Evolutionary conservation across 2,329 filamentous ascomycete species (phyloP), one percentile per base, ranked within the genome.

Genomic region (Pseudofabraea citricarpa): DNA sequence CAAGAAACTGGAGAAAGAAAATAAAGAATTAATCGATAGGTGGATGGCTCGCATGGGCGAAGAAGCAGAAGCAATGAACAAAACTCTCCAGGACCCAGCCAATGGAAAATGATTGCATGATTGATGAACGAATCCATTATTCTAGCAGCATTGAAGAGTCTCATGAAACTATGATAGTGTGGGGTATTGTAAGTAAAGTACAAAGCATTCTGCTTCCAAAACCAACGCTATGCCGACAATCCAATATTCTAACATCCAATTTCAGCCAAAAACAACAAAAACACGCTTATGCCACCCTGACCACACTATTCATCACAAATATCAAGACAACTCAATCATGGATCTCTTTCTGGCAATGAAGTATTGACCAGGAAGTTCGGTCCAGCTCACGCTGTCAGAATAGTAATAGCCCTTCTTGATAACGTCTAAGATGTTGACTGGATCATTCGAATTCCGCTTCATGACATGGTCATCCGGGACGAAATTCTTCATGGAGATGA

Each of bases 401-500:
- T 75, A 85, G 61, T 87, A 93, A 45, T 81, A 72, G 10, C 72
- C 74, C 56, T 84, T 81, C 31, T 83, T 72, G 60, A 87, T 77
- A 49, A 93, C 88, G 27, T 86, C 79, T 40, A 97, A 77, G 46
- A 94, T 79, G 52, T 90, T 93, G 53, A 83, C 86, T 40, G 90
- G 87, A 54, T 94, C 85, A 53, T 81, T 79, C 58, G 86, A 74
- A 57, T 90, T 93, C 51, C 87, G 73, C 13, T 72, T 69, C 44
- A 81, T 82, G 39, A 89, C 85, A 61, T 90, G 85, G 51, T 84
- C 82, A 38, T 85, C 81, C 33, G 87, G 82, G 12, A 93, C 88
- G 61, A 98, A 98, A 1, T 85, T 90, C 67, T 93, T 94, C 46
- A 98, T 75, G 40, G 89, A 95, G 32, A 97, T 85, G 44, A 98